phyloP scores from a whole-genome alignment of 495 filamentous ascomycete species.

The Beverwykella pulmonaria region DNA sequence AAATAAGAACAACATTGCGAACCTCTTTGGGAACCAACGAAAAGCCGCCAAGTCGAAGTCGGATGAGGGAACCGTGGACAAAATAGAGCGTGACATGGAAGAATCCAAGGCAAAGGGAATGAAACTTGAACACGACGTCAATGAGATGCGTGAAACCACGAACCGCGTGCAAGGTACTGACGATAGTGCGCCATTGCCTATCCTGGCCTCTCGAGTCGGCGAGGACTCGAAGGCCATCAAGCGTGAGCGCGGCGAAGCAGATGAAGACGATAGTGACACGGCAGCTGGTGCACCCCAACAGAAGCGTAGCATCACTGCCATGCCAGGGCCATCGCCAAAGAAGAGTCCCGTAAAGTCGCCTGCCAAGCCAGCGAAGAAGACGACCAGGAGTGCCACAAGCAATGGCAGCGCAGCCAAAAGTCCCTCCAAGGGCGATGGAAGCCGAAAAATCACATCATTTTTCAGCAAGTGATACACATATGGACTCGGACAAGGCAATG shows the following conservation, averaged over 20 bases:
- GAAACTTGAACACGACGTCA: slow-evolving; percentile 44
- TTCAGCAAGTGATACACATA: slow-evolving; percentile 61
- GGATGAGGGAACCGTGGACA: slow-evolving; percentile 25
- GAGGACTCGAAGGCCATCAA: slow-evolving; percentile 50
- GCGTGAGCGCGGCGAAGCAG: slow-evolving; percentile 55
- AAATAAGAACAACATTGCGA: slow-evolving; percentile 89
- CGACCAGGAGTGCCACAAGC: slow-evolving; percentile 54
- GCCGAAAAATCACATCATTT: slow-evolving; percentile 83
- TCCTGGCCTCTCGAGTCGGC: slow-evolving; percentile 32
- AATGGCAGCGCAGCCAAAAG: slow-evolving; percentile 49
- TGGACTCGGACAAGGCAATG: slow-evolving; percentile 22
- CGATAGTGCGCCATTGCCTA: slow-evolving; percentile 54
- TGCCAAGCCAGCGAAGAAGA: slow-evolving; percentile 51
- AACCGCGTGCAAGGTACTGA: slow-evolving; percentile 50
- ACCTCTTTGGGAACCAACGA: slow-evolving; percentile 75
- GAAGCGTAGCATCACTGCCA: slow-evolving; percentile 28
- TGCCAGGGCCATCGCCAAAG: slow-evolving; percentile 14
- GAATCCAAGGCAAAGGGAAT: slow-evolving; percentile 40
- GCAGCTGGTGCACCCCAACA: slow-evolving; percentile 37
- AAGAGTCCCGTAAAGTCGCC: slow-evolving; percentile 45
- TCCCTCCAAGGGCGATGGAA: slow-evolving; percentile 60
- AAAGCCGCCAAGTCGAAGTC: slow-evolving; percentile 41
- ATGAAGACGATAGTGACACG: slow-evolving; percentile 35
- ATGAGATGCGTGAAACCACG: slow-evolving; percentile 49
- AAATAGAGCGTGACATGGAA: slow-evolving; percentile 38